These are phyloP conservation scores for Colletotrichum filicis DNA, from an alignment of 2,329 filamentous ascomycete species.

Conservation along the genomic window DNA sequence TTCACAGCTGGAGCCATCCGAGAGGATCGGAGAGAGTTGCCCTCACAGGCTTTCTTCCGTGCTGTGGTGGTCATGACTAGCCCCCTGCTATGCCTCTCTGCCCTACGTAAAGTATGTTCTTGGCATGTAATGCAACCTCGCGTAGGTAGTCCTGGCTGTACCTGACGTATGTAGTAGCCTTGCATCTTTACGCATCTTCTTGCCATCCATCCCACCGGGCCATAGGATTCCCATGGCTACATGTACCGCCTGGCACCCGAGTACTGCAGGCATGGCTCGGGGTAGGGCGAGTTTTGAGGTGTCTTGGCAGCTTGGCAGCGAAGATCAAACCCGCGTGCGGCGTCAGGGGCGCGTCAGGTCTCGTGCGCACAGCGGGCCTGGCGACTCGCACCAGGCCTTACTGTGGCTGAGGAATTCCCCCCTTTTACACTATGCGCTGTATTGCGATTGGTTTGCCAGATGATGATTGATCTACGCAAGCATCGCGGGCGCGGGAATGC, in stretches of 20 bases:
- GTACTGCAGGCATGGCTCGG: neutral
- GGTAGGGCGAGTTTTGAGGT: neutral
- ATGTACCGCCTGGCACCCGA: neutral
- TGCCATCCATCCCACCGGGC: too few species aligned
- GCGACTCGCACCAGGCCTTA: neutral
- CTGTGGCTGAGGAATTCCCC: neutral
- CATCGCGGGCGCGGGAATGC: constrained; percentile 26
- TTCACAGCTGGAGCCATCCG: neutral
- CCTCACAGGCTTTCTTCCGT: neutral
- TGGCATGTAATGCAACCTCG: constrained; percentile 12
- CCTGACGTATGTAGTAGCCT: neutral
- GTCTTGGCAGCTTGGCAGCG: constrained; percentile 28
- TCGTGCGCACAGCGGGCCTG: neutral
- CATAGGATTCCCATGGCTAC: neutral
- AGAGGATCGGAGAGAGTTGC: neutral
- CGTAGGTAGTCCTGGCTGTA: neutral
- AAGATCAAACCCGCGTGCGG: constrained; percentile 32
- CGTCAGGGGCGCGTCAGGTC: constrained; percentile 23
- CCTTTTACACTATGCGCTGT: neutral
- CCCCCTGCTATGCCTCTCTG: constrained; percentile 4
- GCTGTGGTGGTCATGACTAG: neutral
- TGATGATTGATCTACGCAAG: constrained; percentile 27
- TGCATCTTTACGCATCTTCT: neutral
- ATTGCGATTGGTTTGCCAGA: constrained; percentile 20
- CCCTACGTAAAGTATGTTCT: neutral